Evolutionary conservation across 495 filamentous ascomycete genomes (phyloP).

Genomic region (Neurospora tetrasperma): DNA sequence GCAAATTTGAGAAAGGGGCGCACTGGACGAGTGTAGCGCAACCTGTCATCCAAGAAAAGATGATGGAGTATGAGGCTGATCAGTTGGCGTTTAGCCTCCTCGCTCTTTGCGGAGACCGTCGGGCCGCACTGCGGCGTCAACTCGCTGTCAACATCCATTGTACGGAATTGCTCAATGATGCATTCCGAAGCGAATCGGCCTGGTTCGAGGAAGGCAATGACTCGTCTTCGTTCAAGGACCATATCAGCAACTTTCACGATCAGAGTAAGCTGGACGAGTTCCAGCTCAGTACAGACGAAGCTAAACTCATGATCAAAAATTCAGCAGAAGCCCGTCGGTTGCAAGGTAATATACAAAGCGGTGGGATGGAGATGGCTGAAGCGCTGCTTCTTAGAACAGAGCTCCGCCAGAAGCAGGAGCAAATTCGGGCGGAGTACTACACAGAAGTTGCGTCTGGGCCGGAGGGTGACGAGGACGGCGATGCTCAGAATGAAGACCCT

Average conservation of each 20-base stretch:
- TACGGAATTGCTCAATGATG: conserved; percentile 18
- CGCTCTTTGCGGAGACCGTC: conserved; percentile 33
- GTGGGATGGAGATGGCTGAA: conserved; percentile 6
- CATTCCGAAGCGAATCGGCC: not conserved
- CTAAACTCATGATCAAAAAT: conserved; percentile 1
- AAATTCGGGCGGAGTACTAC: conserved; percentile 17
- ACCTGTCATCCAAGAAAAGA: conserved; percentile 30
- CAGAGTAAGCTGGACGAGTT: conserved; percentile 13
- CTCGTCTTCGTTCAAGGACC: not conserved
- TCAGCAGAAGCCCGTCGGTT: not conserved
- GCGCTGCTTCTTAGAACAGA: conserved; percentile 9
- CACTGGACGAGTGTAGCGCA: conserved; percentile 33
- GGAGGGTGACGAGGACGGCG: conserved; percentile 4
- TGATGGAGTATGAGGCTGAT: conserved; percentile 29
- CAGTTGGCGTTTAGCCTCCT: conserved; percentile 35
- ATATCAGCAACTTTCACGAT: conserved; percentile 4
- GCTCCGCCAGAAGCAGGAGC: conserved; percentile 15
- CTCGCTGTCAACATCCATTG: conserved; percentile 27
- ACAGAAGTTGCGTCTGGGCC: conserved; percentile 11
- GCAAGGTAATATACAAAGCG: not conserved
- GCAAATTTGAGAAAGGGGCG: conserved; percentile 7
- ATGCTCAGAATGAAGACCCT: conserved; percentile 16
- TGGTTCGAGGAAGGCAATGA: not conserved
- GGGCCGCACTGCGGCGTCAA: conserved; percentile 14
- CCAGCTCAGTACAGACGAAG: conserved; percentile 11